Percentiles rank a stretch among this genome's conserved stretches.
Conservation (phyloP, 768 basidiomycete species). For the Russula abietina region DNA sequence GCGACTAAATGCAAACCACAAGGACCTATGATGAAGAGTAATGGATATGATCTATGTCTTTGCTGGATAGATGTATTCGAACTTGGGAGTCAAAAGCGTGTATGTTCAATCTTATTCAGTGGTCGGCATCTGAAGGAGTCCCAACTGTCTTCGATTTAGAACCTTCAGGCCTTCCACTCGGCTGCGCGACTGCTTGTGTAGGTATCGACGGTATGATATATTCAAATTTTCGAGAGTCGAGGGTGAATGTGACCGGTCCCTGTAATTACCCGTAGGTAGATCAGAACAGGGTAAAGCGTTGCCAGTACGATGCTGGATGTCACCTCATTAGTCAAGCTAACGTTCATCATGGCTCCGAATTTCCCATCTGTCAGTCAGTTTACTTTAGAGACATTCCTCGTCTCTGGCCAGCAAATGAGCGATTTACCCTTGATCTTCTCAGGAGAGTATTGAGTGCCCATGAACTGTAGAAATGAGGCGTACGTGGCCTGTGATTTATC, state of each 20-base stretch:
- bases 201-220: conserved; percentile 36
- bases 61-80: not conserved
- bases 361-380: conserved; percentile 57
- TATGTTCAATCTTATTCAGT: not conserved
- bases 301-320: too few relatives aligned
- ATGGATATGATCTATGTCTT: not conserved
- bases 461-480: conserved; percentile 59
- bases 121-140: not conserved
- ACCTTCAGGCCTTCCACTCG: not conserved
- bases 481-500: conserved; percentile 67
- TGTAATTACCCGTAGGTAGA: conserved; percentile 29
- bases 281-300: conserved; percentile 15
- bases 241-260: conserved; percentile 82
- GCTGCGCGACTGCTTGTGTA: not conserved
- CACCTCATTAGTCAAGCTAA: conserved; percentile 83
- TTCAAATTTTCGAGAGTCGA: conserved; percentile 77
- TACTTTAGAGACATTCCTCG: conserved; percentile 18
- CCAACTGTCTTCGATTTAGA: not conserved
- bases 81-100: not conserved
- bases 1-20: not conserved
- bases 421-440: conserved; percentile 73
- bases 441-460: conserved; percentile 60
- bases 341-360: conserved; percentile 96
- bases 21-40: not conserved
- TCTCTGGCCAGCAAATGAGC: not conserved